Evolutionary conservation across 2,329 filamentous ascomycete species (phyloP).

Genomic region (Botrytis medusae): DNA sequence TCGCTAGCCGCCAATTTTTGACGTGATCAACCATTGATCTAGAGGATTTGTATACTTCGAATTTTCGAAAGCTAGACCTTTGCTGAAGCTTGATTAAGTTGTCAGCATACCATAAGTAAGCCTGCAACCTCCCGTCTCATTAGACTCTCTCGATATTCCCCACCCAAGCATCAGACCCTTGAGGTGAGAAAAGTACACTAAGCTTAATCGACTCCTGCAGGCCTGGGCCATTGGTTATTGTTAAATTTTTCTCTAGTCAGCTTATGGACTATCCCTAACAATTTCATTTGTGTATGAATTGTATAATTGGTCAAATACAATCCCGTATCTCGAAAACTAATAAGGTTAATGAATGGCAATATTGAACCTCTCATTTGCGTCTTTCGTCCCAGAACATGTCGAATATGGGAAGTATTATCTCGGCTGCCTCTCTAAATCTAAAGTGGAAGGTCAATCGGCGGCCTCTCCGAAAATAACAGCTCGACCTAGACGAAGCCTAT

Average conservation of each 20-base stretch:
- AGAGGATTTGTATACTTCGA: neutral
- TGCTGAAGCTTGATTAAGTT: neutral
- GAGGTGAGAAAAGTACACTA: neutral
- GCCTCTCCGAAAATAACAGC: neutral
- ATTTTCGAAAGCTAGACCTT: neutral
- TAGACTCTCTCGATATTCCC: neutral
- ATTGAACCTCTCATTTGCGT: neutral
- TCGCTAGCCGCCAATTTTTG: neutral
- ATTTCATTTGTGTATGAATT: neutral
- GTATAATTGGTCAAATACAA: neutral
- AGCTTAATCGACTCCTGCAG: neutral
- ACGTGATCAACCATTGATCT: neutral
- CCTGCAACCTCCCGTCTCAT: conserved; percentile 1
- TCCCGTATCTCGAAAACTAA: neutral
- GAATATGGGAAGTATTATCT: neutral
- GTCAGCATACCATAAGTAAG: neutral
- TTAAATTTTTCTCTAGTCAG: neutral
- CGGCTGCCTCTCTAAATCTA: neutral
- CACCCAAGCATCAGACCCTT: neutral
- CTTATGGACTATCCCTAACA: conserved; percentile 14
- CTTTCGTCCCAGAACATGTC: neutral
- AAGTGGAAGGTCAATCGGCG: neutral
- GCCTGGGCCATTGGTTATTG: neutral
- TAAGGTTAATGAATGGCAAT: neutral
- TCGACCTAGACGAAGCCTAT: neutral